Conservation (phyloP, 2,329 filamentous ascomycete genomes). For the Hypoxylon rubiginosum region DNA sequence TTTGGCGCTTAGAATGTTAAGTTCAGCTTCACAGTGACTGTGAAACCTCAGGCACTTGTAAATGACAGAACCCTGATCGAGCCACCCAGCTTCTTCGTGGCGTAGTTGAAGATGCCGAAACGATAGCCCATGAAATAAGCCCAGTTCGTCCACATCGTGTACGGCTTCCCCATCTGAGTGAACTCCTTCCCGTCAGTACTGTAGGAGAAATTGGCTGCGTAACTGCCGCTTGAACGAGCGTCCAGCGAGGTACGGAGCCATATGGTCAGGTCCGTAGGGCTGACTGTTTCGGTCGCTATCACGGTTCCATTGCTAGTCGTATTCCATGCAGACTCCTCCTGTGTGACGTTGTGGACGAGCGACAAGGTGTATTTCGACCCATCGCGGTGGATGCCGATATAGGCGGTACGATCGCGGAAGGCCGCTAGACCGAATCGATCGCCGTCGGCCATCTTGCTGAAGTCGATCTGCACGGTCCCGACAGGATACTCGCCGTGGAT, state of each 20-base stretch:
- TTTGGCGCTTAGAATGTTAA: no score
- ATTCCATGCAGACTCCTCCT: slow-evolving; percentile 53
- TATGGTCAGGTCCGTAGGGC: slow-evolving; percentile 50
- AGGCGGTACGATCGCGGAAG: slow-evolving; percentile 67
- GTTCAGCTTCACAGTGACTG: no score
- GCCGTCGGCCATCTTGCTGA: slow-evolving; percentile 62
- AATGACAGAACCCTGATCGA: slow-evolving; percentile 48
- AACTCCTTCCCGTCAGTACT: slow-evolving; percentile 60
- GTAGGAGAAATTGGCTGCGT: slow-evolving; percentile 57
- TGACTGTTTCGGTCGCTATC: slow-evolving; percentile 47
- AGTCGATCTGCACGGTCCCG: slow-evolving; percentile 66
- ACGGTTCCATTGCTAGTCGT: slow-evolving; percentile 49
- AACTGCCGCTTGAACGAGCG: slow-evolving; percentile 50
- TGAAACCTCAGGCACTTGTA: slow-evolving; percentile 22
- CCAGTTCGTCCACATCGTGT: slow-evolving; percentile 59
- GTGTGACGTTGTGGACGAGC: slow-evolving; percentile 56
- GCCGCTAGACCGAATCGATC: slow-evolving; percentile 66
- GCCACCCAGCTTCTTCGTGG: slow-evolving; percentile 59
- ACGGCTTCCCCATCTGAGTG: slow-evolving; percentile 51
- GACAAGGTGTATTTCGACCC: slow-evolving; percentile 50
- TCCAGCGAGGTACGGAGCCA: slow-evolving; percentile 57
- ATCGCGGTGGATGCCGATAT: slow-evolving; percentile 63
- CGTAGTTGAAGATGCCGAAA: slow-evolving; percentile 63
- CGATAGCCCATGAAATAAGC: slow-evolving; percentile 64
- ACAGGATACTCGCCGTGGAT: slow-evolving; percentile 60